A percentile compares a stretch with the other conserved stretches of the same genome.
Evolutionary conservation across 352 stramenopile genomes (phyloP).

Genomic region (Globisporangium solare): DNA sequence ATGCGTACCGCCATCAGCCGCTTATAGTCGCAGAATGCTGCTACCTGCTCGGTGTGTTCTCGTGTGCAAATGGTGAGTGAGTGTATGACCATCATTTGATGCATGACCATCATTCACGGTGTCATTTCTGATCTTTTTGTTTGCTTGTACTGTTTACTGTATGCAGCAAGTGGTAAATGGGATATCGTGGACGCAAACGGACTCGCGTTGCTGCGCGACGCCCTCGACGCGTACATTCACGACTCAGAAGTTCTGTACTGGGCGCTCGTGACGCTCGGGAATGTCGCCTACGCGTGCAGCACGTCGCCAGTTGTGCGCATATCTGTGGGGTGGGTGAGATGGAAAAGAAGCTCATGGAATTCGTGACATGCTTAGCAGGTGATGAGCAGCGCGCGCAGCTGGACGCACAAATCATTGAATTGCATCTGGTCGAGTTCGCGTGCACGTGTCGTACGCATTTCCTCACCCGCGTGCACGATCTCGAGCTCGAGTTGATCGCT

Average conservation of each 20-base stretch:
- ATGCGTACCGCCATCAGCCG: conserved; percentile 22
- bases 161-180: conserved; percentile 36
- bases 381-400: conserved; percentile 16
- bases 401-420: conserved; percentile 10
- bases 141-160: too few relatives aligned
- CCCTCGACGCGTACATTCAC: conserved; percentile 31
- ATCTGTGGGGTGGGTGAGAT: too few relatives aligned
- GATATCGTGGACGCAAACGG: conserved; percentile 30
- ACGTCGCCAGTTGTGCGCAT: too few relatives aligned
- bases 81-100: neutral
- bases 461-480: conserved; percentile 35
- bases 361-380: neutral
- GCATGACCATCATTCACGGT: neutral
- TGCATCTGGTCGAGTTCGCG: conserved; percentile 35
- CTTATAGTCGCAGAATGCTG: conserved; percentile 40
- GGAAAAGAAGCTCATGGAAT: too few relatives aligned
- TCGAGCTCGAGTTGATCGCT: conserved; percentile 36
- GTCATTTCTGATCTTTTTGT: neutral
- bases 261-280: conserved; percentile 43
- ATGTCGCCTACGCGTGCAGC: conserved; percentile 40
- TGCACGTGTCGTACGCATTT: conserved; percentile 40
- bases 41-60: conserved; percentile 50
- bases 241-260: conserved; percentile 51
- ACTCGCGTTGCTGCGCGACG: conserved; percentile 31
- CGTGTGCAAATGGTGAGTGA: conserved; percentile 50